Evolutionary conservation across 257 asterid species (phyloP), one percentile per base, ranked within the genome.

Genomic region (Linaria vulgaris): DNA sequence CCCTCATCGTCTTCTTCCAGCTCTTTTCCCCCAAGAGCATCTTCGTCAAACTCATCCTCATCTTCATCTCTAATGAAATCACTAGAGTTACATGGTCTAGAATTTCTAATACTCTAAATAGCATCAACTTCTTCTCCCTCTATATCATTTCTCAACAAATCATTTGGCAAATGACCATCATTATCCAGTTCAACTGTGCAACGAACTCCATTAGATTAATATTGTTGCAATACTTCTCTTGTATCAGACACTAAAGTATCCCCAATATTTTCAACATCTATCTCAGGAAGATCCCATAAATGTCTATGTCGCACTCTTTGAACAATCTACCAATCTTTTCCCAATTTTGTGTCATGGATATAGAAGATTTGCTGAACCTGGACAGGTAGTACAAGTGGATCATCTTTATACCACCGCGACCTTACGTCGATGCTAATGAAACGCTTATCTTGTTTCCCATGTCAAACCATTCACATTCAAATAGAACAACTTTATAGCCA

Each of bases 341-440:
- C 60, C 13, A 63, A 45, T 30, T 55, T 70, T 15, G 50, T 62
- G 12, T 61, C 69, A 19, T 24, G 3, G 1, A 61, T 27, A 7
- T 44, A 44, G 22, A 62, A 70, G 8, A 63, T 48, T 20, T 56
- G 61, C 39, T 64, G 69, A 0, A 52, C 69, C 15, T 52, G 53
- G 14, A 64, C 16, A 11, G 16, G 68, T 22, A 49, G 13, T 4
- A 63, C 44, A 50, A 63, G 50, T 7, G 59, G 68, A 27, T 63
- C 49, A 19, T 63, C n/a, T n/a, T n/a, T n/a, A n/a, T n/a, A n/a
- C n/a, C n/a, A n/a, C n/a, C n/a, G n/a, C n/a, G n/a, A n/a, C 49
- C 21, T 63, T 34, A 63, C 25, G 34, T 48, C 68, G 7, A 63
- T 49, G 48, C 56, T 63, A 6, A 31, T 27, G 17, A 50, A 49